Base-by-base conservation (phyloP, 2,329 filamentous ascomycete species). In the Metarhizium sp. region DNA sequence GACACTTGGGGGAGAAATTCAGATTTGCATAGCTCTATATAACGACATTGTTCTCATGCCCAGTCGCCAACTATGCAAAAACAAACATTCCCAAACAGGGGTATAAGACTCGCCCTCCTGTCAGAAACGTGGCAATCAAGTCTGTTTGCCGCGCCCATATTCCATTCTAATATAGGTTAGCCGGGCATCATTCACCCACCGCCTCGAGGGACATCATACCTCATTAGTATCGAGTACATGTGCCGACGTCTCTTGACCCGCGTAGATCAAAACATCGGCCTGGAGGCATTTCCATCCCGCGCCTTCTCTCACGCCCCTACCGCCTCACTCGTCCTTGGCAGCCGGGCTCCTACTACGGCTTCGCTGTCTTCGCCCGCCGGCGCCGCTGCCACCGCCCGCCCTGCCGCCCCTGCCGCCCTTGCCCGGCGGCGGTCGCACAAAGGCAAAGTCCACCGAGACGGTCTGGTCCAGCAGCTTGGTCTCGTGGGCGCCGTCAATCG, bases 391-490 rank as follows among this genome's bases (percentile, higher is more conserved):
- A 14, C 72, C 71, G 2, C 70, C 66, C 3, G 62, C 68, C 36
- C 73, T 69, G 20, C 71, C 72, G 10, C 67, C 66, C 1, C 69
- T 66, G 1, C 70, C 71, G 3, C 68, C 70, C 51, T 73, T 71
- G 55, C 76, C 79, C 18, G 85, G 87, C 16, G 88, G 88, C 56
- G 89, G 89, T 51, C 89, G 77, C 57, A 94, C 89, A 67, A 94
- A 94, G 1, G 88, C 90, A 71, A 91, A 94, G 73, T 94, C 89
- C 58, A 92, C 88, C 57, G 80, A 75, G 60, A 94, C 80, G 7
- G 86, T 90, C 77, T 94, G 88, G 63, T 94, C 89, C 48, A 94
- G 80, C 55, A 94, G 75, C 70, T 92, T 88, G 46, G 85, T 83
- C 59, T 84, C 77, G 69, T 94, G 81, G n/a, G 87, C 86, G 63